Base-by-base conservation (phyloP, 2,329 filamentous ascomycete species). In the Spiromastix sp. region DNA sequence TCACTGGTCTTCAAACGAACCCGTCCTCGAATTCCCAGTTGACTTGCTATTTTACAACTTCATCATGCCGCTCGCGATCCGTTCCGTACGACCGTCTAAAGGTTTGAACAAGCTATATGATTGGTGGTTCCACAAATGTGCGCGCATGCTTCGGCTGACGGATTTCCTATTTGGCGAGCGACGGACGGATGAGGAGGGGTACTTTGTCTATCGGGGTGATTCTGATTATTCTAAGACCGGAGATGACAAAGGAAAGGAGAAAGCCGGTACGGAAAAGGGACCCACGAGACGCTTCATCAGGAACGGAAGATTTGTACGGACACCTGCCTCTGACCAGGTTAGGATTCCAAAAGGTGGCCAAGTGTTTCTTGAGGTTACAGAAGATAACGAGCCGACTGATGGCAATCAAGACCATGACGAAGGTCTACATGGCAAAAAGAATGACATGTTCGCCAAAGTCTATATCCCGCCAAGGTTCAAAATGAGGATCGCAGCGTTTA, bases 41-140 rank as follows among this genome's bases (percentile, higher is more conserved):
- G 89, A 98, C 52, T 68, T 98, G 2, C 67, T 98, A 11, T 91
- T 96, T 55, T 98, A 95, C 70, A 96, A 96, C 59, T 93, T 95
- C 56, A 66, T 95, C 30, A 91, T 95, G 68, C 91, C 91, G 0
- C 64, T 94, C 32, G 79, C 87, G 9, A 76, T 96, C 47, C 81
- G 76, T 48, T 79, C 85, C 48, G 80, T 94, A 59, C 84, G 82
- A 53, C 87, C 89, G 2, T 85, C 84, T 34, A 82, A 93, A 51
- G 81, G 77, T 1, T 66, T 98, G 3, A 82, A 93, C 47, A 67
- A 72, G 36, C 80, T 95, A 68, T 98, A 94, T 55, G 79, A 78
- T 5, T 96, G 89, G 89, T 98, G 91, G 85, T 94, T 98, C 63
- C 79, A 81, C 46, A 77, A 74, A 48, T 94, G 87, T 54, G 91